A percentile compares a stretch with the other conserved stretches of the same genome.
Evolutionary conservation across 495 filamentous ascomycete species (phyloP).

Genomic region (Talaromyces ruber): DNA sequence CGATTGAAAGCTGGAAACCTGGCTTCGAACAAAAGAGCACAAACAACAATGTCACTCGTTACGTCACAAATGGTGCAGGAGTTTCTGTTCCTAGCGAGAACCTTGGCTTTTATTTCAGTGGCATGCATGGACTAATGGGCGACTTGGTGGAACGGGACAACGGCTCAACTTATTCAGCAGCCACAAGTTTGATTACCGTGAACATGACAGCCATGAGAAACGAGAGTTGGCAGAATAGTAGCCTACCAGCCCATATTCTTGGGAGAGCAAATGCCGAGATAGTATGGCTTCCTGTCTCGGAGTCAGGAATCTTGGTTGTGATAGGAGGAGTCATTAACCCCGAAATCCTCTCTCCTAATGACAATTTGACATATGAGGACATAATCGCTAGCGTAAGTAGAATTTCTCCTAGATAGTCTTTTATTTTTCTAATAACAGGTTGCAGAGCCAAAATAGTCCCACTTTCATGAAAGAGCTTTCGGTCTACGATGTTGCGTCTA

Average conservation of each 20-base stretch:
- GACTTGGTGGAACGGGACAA: conserved; percentile 30
- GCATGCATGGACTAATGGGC: conserved; percentile 29
- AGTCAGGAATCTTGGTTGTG: conserved; percentile 47
- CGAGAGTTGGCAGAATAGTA: conserved; percentile 42
- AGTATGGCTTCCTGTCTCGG: conserved; percentile 56
- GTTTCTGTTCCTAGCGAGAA: conserved; percentile 56
- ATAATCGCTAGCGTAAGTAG: conserved; percentile 5
- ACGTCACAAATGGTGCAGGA: conserved; percentile 47
- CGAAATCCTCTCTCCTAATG: conserved; percentile 16
- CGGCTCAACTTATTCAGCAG: conserved; percentile 20
- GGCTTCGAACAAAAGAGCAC: conserved; percentile 26
- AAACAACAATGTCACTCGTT: conserved; percentile 38
- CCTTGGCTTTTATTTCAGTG: conserved; percentile 55
- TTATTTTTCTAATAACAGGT: background rate
- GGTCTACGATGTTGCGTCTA: conserved; percentile 45
- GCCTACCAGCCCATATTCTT: conserved; percentile 32
- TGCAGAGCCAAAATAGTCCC: conserved; percentile 23
- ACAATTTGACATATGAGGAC: background rate
- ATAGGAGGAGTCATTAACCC: conserved; percentile 50
- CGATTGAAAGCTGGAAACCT: conserved; percentile 18
- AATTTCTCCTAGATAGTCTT: background rate
- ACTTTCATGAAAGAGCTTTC: conserved; percentile 48
- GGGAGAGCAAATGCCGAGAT: conserved; percentile 48
- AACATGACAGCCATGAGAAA: conserved; percentile 37
- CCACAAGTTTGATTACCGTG: conserved; percentile 43